These are phyloP conservation scores for Globisporangium heterothallicum DNA, from an alignment of 352 stramenopile genomes.

Conservation along the genomic window DNA sequence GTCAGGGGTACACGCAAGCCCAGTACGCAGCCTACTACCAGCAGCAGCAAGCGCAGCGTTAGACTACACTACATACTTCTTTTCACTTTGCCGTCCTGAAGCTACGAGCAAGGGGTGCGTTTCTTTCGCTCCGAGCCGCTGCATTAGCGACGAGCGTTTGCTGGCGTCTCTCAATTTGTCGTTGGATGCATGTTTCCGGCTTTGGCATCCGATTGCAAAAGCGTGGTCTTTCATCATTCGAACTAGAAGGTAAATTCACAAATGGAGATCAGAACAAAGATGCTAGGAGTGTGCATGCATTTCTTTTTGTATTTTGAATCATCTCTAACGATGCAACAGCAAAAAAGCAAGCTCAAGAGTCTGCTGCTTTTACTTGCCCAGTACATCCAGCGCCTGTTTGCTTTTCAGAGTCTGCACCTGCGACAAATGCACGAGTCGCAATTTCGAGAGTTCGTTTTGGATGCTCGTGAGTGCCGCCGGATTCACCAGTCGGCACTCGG, in stretches of 20 bases:
- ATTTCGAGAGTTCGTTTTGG: conserved; percentile 79
- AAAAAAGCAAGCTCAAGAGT: not conserved
- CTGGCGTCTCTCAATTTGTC: too few species aligned
- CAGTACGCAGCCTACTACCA: conserved; percentile 74
- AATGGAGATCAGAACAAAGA: conserved; percentile 5
- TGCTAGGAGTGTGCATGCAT: not conserved
- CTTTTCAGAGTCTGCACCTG: conserved; percentile 84
- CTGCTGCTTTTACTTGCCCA: conserved; percentile 39
- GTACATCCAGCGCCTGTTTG: conserved; percentile 74
- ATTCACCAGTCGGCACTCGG: conserved; percentile 67
- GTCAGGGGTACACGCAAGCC: conserved; percentile 37
- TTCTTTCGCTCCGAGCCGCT: not conserved
- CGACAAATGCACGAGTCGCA: conserved; percentile 78
- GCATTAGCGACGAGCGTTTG: too few species aligned
- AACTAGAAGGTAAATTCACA: too few species aligned
- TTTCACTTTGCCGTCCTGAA: too few species aligned
- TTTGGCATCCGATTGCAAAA: not conserved
- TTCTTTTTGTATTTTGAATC: not conserved
- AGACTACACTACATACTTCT: too few species aligned
- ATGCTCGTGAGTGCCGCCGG: conserved; percentile 69
- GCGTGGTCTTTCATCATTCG: not conserved
- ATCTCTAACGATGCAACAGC: not conserved
- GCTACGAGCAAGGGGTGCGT: too few species aligned
- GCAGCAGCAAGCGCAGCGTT: conserved; percentile 25
- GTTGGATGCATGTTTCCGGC: not conserved